phyloP scores from a whole-genome alignment of 306 rosid genomes.

The Sesbania bispinosa region DNA sequence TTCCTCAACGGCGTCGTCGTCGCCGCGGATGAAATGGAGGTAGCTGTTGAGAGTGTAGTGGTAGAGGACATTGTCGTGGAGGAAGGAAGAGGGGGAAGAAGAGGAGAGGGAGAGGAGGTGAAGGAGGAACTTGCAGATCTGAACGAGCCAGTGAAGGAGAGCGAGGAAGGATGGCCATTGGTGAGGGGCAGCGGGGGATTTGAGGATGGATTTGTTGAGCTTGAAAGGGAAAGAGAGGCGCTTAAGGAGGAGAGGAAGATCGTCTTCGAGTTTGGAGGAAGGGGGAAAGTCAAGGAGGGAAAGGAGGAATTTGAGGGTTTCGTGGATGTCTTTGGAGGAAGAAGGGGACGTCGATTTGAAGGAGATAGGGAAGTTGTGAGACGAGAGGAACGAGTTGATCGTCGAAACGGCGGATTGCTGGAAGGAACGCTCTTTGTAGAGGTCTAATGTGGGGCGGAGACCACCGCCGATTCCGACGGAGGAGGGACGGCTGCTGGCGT shows the following conservation, averaged over 20 bases:
- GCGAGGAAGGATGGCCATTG: constrained; percentile 85
- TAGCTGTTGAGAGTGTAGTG: constrained; percentile 48
- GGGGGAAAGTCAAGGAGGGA: constrained; percentile 27
- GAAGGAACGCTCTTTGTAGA: constrained; percentile 73
- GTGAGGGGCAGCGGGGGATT: constrained; percentile 79
- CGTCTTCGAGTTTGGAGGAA: no score
- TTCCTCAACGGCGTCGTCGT: constrained; percentile 56
- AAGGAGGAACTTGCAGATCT: constrained; percentile 38
- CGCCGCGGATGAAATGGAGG: constrained; percentile 51
- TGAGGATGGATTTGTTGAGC: constrained; percentile 64
- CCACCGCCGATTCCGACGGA: constrained; percentile 50
- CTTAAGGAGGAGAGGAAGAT: constrained; percentile 56
- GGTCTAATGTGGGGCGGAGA: constrained; percentile 46
- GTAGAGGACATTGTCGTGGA: constrained; percentile 31
- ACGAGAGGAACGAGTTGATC: constrained; percentile 52
- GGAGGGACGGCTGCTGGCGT: constrained; percentile 87
- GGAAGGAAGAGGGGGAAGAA: background rate
- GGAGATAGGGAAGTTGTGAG: no score
- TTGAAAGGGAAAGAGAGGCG: constrained; percentile 62
- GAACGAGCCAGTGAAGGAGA: constrained; percentile 87
- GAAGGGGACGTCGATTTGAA: no score
- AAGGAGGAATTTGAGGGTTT: no score
- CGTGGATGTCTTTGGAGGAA: no score
- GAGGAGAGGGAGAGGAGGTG: constrained; percentile 26
- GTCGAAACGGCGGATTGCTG: constrained; percentile 56